phyloP scores from a whole-genome alignment of 108 stramenopile genomes.

The Parmales sp. region DNA sequence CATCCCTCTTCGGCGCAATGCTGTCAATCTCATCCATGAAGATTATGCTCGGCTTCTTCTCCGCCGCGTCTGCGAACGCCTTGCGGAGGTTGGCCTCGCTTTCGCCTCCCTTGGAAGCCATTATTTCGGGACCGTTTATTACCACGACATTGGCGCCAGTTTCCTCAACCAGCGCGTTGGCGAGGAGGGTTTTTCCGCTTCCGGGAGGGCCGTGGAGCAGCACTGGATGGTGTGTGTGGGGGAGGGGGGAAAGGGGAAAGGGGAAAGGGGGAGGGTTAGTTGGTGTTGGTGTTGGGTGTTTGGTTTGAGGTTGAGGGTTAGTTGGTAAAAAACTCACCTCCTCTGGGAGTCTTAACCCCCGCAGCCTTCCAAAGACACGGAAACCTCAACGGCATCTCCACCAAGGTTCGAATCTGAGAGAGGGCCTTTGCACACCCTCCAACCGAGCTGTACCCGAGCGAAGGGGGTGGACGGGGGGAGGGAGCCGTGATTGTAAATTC shows the following conservation, averaged over 20 bases:
- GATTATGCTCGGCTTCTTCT: slow-evolving; percentile 85
- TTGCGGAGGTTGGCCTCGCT: slow-evolving; percentile 90
- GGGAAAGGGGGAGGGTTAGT: too few relatives aligned
- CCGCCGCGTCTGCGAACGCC: slow-evolving; percentile 85
- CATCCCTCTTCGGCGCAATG: slow-evolving; percentile 94
- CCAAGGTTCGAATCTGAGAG: slow-evolving; percentile 77
- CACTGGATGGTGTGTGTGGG: too few relatives aligned
- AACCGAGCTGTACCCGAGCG: slow-evolving; percentile 88
- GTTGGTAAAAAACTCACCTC: too few relatives aligned
- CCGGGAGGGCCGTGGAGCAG: slow-evolving; percentile 95
- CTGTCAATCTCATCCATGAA: slow-evolving; percentile 99
- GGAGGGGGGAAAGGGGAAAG: too few relatives aligned
- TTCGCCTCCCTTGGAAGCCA: slow-evolving; percentile 90
- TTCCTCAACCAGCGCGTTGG: slow-evolving; percentile 89
- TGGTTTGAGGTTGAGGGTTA: too few relatives aligned
- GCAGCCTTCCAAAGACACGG: slow-evolving; percentile 89
- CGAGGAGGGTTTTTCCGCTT: slow-evolving; percentile 93
- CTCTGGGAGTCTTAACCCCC: slow-evolving; percentile 91
- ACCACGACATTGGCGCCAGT: slow-evolving; percentile 87
- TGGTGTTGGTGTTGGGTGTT: too few relatives aligned
- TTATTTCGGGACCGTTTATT: slow-evolving; percentile 96
- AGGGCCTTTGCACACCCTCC: slow-evolving; percentile 87
- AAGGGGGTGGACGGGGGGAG: neutral
- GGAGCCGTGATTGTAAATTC: neutral
- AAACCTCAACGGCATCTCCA: slow-evolving; percentile 87